Base-by-base conservation (phyloP, 2,329 filamentous ascomycete genomes). In the Aspergillus persii region DNA sequence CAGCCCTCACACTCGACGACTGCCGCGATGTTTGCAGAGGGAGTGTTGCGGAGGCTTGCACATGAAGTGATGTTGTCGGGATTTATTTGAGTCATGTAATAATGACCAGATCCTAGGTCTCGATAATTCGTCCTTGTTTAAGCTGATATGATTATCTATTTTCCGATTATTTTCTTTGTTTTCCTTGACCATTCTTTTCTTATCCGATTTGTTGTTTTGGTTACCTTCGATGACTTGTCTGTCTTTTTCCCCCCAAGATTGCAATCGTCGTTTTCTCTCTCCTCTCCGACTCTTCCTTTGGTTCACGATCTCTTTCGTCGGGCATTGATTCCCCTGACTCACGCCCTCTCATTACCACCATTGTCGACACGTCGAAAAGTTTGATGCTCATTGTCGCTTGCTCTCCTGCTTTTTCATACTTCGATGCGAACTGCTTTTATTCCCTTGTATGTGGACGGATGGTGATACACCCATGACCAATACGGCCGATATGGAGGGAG, bases 291-390 rank as follows among this genome's bases (percentile, higher is more conserved):
- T 62, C 61, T 65, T 44, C 60, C 63, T 57, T 62, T 68, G 67
- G 65, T 67, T 69, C 63, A 70, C 65, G 70, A 69, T 67, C 63
- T 65, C 59, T 63, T 62, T 64, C 63, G 58, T 68, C 62, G 63
- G 68, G 63, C 69, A 71, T 68, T 67, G 66, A 69, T 61, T 63
- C 54, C 15, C 36, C 36, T 60, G 67, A 68, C 68, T 67, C 55
- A 64, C 64, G 66, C 70, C 69, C 73, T 69, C 70, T 72, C 66
- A 64, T 68, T 66, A 67, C 68, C 69, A 64, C 65, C 64, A 66
- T 73, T 70, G 68, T 70, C 63, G 71, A 66, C 71, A 71, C 64
- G 72, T 71, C 67, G 68, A 76, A 75, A 75, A 74, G 72, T 75
- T 74, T 70, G 44, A 33, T 54, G 52, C 62, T 59, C 54, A 63